Base-by-base conservation (phyloP, 108 stramenopile genomes). In the Hondaea fermentalgiana region DNA sequence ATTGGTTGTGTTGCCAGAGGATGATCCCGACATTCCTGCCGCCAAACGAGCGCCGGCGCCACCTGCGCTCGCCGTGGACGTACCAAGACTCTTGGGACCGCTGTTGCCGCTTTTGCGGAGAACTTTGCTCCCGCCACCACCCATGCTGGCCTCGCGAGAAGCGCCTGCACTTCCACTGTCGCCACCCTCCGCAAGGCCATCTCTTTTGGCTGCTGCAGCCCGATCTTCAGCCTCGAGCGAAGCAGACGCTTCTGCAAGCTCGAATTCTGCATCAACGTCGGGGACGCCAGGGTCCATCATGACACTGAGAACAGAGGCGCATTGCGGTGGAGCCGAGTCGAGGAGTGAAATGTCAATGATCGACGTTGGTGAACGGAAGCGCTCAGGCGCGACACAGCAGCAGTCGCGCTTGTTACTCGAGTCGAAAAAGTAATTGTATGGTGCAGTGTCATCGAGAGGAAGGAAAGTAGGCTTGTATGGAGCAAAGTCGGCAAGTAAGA, bases 331-430 rank as follows among this genome's bases (percentile, higher is more conserved):
- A 6, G 76, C 76, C n/a, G 6, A 6, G 6, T 83, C 23, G 19
- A 83, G 10, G 19, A 83, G 51, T 17, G 76, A 53, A 83, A 83
- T 83, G 10, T 83, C 76, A 21, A 83, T 35, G 16, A 53, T 83
- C 6, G 76, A 83, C n/a, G 76, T 83, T 12, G 76, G 76, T 12
- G 76, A 83, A 0, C 76, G 51, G 28, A 89, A 89, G 5, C 88
- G 88, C 91, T 99, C 99, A 4, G 98, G 99, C 14, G 98, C 98
- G 51, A 99, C 90, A 91, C 96, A 99, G 91, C 99, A 99, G 89
- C 96, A 89, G 47, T 89, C 76, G n/a, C 92, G 89, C 47, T 91
- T 88, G 17, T 16, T 5, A 21, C 71, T 88, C 3, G 87, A 21
- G 12, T 87, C 88, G 94, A 98, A 99, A 91, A 96, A 98, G 91